Conservation (phyloP, 805 yeast species). For the Starmera pachycereana region DNA sequence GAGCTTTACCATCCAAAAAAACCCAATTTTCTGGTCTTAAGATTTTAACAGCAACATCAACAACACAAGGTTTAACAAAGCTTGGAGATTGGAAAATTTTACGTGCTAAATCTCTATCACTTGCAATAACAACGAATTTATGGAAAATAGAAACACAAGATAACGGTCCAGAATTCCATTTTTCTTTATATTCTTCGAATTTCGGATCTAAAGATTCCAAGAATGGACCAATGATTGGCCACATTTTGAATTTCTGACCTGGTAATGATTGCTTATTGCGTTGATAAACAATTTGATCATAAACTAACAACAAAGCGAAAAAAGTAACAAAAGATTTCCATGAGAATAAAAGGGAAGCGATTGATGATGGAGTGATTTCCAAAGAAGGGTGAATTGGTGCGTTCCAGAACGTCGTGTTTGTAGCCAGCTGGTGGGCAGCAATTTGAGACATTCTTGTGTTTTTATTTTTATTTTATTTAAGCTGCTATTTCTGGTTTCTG, state of each 20-base stretch:
- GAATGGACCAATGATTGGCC: constrained; percentile 97
- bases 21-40: constrained; percentile 97
- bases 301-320: constrained; percentile 38
- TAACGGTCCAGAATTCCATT: constrained; percentile 91
- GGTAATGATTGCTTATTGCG: constrained; percentile 78
- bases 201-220: constrained; percentile 91
- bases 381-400: too few species aligned
- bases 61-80: constrained; percentile 94
- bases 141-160: constrained; percentile 97
- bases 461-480: too few species aligned
- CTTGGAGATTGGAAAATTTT: constrained; percentile 77
- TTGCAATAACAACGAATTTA: constrained; percentile 92
- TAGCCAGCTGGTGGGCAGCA: too few species aligned
- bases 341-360: constrained; percentile 9
- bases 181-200: constrained; percentile 83
- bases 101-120: constrained; percentile 79
- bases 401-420: too few species aligned
- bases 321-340: constrained; percentile 39
- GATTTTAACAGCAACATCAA: constrained; percentile 91
- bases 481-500: too few species aligned
- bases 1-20: constrained; percentile 91
- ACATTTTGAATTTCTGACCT: constrained; percentile 79
- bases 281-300: constrained; percentile 75
- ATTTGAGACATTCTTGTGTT: too few species aligned
- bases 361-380: too few species aligned